Percentiles rank a stretch among this genome's conserved stretches.
Conservation (phyloP, 2,329 filamentous ascomycete species). For the Penicillium sp. region DNA sequence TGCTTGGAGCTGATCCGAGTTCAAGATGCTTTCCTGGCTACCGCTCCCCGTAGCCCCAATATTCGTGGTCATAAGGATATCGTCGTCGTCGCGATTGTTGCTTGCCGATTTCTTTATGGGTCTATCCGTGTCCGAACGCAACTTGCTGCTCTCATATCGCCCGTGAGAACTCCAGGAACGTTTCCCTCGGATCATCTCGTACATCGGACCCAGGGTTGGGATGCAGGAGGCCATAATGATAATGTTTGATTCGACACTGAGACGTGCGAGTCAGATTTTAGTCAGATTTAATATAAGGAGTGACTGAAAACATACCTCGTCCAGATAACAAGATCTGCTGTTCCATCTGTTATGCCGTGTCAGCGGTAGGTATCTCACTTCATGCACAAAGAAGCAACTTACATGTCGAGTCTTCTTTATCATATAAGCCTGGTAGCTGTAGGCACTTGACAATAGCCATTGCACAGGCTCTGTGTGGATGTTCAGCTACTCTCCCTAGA, state of each 20-base stretch:
- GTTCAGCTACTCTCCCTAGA: not conserved
- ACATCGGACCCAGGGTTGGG: constrained; percentile 27
- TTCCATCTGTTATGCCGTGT: not conserved
- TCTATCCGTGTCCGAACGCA: not conserved
- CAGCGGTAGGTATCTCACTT: not conserved
- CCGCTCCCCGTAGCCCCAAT: not conserved
- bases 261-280: not conserved
- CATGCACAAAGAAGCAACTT: not conserved
- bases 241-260: constrained; percentile 27
- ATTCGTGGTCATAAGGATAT: not conserved
- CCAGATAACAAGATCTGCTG: constrained; percentile 3
- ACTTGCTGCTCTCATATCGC: not conserved
- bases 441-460: constrained; percentile 30
- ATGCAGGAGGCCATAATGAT: constrained; percentile 32
- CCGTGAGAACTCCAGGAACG: constrained; percentile 15
- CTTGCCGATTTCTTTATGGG: not conserved
- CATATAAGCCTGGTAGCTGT: constrained; percentile 21
- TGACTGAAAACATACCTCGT: not conserved
- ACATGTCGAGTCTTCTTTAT: constrained; percentile 7
- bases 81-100: not conserved
- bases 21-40: constrained; percentile 18
- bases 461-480: constrained; percentile 22
- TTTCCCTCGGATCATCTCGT: constrained; percentile 22
- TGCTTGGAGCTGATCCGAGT: not conserved
- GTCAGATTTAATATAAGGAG: not conserved